Evolutionary conservation across 352 stramenopile species (phyloP).

Genomic region (Globisporangium acanthophoron): DNA sequence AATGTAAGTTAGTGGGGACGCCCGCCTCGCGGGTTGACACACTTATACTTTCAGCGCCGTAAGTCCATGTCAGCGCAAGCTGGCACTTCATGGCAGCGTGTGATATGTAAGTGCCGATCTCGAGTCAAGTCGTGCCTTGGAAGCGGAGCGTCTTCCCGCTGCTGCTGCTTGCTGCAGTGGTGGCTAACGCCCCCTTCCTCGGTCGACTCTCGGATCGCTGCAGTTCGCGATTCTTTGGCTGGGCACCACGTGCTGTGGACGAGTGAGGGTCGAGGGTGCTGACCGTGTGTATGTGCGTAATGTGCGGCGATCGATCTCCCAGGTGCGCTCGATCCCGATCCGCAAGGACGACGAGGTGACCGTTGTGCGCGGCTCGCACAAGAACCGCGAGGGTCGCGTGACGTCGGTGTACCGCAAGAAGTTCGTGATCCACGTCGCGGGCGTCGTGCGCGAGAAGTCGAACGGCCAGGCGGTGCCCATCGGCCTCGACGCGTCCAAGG

Average conservation of each 20-base stretch:
- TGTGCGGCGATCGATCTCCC: neutral
- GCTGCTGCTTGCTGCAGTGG: neutral
- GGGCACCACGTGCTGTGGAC: neutral
- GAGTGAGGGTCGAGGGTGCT: neutral
- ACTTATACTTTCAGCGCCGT: slow-evolving; percentile 82
- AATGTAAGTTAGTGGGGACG: slow-evolving; percentile 91
- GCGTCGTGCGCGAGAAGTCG: slow-evolving; percentile 97
- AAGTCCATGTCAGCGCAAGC: slow-evolving; percentile 85
- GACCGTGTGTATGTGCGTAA: neutral
- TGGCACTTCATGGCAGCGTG: slow-evolving; percentile 89
- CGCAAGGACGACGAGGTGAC: slow-evolving; percentile 99
- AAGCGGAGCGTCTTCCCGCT: neutral
- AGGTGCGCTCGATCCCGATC: slow-evolving; percentile 98
- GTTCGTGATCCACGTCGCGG: slow-evolving; percentile 99
- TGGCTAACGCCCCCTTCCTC: neutral
- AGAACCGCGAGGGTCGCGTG: slow-evolving; percentile 98
- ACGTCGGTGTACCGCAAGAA: slow-evolving; percentile 98
- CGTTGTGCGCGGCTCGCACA: slow-evolving; percentile 97
- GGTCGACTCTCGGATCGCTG: neutral
- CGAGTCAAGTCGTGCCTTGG: no score
- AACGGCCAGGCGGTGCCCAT: slow-evolving; percentile 96
- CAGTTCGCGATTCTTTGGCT: neutral
- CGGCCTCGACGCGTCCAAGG: slow-evolving; percentile 97
- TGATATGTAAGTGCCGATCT: slow-evolving; percentile 74
- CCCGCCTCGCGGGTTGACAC: slow-evolving; percentile 18